Evolutionary conservation across 352 stramenopile species (phyloP).

Genomic region (Peronospora belbahrii): DNA sequence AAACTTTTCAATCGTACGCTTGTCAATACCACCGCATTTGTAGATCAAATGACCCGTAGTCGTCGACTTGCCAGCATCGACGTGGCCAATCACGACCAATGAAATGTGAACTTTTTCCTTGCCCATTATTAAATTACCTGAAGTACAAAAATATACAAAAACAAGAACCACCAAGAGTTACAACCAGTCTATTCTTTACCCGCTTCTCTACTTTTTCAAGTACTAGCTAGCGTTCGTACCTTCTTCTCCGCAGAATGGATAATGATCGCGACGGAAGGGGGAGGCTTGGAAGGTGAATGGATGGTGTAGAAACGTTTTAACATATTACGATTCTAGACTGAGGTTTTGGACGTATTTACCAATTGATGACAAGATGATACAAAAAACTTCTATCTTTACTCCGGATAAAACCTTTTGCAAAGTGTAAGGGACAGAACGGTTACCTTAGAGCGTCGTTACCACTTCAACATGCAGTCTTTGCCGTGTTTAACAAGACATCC

Average conservation of each 20-base stretch:
- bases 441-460: neutral
- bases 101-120: constrained; percentile 86
- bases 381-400: neutral
- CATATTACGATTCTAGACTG: constrained; percentile 18
- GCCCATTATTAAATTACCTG: constrained; percentile 32
- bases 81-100: constrained; percentile 94
- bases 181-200: neutral
- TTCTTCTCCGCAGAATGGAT: constrained; percentile 41
- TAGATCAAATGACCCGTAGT: constrained; percentile 98
- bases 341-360: constrained; percentile 16
- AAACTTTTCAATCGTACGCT: constrained; percentile 97
- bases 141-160: neutral
- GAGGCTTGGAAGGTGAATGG: constrained; percentile 16
- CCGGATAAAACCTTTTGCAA: constrained; percentile 13
- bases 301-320: constrained; percentile 24
- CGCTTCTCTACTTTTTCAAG: too few species aligned
- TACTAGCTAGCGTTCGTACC: constrained; percentile 10
- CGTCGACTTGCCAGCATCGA: constrained; percentile 98
- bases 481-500: too few species aligned
- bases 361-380: constrained; percentile 3
- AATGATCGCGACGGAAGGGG: constrained; percentile 24
- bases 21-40: constrained; percentile 98
- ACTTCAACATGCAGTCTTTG: constrained; percentile 18
- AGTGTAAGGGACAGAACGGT: constrained; percentile 4
- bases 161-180: neutral